Conservation (phyloP, 352 stramenopile genomes). For the Phytophthora multivora region DNA sequence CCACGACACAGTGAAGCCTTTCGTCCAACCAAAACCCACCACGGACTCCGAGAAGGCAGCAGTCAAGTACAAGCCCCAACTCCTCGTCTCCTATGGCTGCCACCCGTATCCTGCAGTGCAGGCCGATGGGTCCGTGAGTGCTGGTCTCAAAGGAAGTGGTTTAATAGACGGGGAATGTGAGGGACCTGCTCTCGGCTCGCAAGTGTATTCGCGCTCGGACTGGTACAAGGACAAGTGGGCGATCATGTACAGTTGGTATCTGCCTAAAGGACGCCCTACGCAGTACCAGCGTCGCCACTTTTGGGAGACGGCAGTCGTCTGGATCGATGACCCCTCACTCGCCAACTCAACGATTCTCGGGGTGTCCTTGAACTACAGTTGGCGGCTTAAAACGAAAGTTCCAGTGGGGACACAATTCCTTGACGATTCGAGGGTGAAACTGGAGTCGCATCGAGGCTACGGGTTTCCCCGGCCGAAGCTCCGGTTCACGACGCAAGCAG, state of each 20-base stretch:
- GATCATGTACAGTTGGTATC: conserved; percentile 47
- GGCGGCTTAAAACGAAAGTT: neutral
- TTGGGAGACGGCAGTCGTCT: conserved; percentile 46
- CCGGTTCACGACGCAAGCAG: conserved; percentile 11
- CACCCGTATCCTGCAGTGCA: conserved; percentile 14
- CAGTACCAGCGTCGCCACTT: conserved; percentile 24
- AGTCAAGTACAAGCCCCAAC: conserved; percentile 15
- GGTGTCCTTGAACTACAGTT: conserved; percentile 20
- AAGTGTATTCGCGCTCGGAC: conserved; percentile 27
- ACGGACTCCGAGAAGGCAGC: conserved; percentile 16
- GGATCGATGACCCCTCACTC: conserved; percentile 35
- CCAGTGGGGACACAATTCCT: conserved; percentile 11
- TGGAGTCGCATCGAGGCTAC: conserved; percentile 11
- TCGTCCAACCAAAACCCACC: conserved; percentile 3
- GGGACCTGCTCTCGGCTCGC: conserved; percentile 14
- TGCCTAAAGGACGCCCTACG: conserved; percentile 25
- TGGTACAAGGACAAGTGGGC: conserved; percentile 25
- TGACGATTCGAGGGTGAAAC: conserved; percentile 24
- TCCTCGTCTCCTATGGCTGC: conserved; percentile 14
- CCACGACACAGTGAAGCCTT: conserved; percentile 17
- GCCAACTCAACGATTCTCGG: conserved; percentile 19
- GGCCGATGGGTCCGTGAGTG: neutral
- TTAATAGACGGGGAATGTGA: conserved; percentile 2
- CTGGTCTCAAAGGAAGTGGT: neutral
- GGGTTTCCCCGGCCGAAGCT: conserved; percentile 6